These are phyloP conservation scores for Millerago galiae DNA, from an alignment of 805 yeast species.

Conservation along the genomic window DNA sequence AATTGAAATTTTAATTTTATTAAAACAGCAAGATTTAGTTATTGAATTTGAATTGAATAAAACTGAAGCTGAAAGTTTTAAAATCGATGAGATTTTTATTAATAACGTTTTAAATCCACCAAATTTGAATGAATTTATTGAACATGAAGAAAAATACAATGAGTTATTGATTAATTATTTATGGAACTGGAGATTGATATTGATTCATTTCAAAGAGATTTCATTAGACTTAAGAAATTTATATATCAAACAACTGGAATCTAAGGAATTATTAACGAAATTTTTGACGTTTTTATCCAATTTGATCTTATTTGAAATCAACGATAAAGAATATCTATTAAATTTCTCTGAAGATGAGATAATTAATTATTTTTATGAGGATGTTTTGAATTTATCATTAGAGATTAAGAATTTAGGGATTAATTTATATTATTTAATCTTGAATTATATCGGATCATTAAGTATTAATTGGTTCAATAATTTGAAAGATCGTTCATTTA, in stretches of 20 bases:
- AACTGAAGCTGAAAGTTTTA: constrained; percentile 18
- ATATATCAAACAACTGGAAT: constrained; percentile 52
- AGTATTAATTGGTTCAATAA: constrained; percentile 66
- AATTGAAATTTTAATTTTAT: constrained; percentile 35
- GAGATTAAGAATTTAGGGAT: constrained; percentile 16
- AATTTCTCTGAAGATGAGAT: constrained; percentile 5
- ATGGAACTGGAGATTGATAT: constrained; percentile 64
- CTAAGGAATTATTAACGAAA: constrained; percentile 29
- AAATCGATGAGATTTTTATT: constrained; percentile 32
- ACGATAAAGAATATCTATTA: constrained; percentile 18
- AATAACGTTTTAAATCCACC: constrained; percentile 24
- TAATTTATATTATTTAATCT: constrained; percentile 45
- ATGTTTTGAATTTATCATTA: constrained; percentile 26
- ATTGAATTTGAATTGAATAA: constrained; percentile 54
- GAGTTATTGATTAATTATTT: constrained; percentile 36
- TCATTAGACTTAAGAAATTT: constrained; percentile 57
- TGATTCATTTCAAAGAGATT: constrained; percentile 56
- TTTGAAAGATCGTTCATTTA: constrained; percentile 61
- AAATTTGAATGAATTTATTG: constrained; percentile 29
- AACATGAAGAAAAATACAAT: constrained; percentile 28
- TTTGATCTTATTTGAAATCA: constrained; percentile 41
- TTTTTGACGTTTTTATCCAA: constrained; percentile 48
- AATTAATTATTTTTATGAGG: constrained; percentile 8
- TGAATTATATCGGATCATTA: constrained; percentile 47
- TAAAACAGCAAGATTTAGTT: constrained; percentile 50